Conservation (phyloP, 257 asterid genomes). For the Solanum gracilifrons region DNA sequence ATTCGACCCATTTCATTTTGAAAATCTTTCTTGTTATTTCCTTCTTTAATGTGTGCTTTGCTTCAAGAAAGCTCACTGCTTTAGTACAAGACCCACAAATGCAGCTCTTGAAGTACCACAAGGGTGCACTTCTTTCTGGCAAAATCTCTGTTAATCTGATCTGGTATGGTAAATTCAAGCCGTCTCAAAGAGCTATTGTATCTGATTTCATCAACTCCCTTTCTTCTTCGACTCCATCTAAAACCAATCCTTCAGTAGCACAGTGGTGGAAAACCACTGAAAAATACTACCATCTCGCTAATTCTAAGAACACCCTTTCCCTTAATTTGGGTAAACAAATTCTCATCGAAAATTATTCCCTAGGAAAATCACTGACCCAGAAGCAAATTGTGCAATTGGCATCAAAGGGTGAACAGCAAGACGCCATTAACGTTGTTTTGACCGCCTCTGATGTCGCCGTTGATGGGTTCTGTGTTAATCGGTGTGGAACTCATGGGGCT, state of each 20-base stretch:
- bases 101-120: slow-evolving; percentile 45
- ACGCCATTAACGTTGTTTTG: slow-evolving; percentile 50
- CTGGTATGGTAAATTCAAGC: slow-evolving; percentile 65
- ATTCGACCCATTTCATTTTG: neutral
- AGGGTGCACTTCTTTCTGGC: slow-evolving; percentile 63
- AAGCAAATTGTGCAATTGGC: slow-evolving; percentile 39
- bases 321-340: slow-evolving; percentile 35
- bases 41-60: slow-evolving; percentile 11
- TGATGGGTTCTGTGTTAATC: slow-evolving; percentile 44
- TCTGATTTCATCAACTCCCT: slow-evolving; percentile 57
- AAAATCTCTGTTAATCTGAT: slow-evolving; percentile 46
- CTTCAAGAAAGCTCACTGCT: slow-evolving; percentile 16
- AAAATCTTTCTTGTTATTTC: slow-evolving; percentile 15
- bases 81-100: slow-evolving; percentile 17
- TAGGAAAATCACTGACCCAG: slow-evolving; percentile 50
- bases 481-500: slow-evolving; percentile 59
- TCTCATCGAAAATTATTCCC: slow-evolving; percentile 21
- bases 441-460: slow-evolving; percentile 53
- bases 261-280: slow-evolving; percentile 65
- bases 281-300: slow-evolving; percentile 48
- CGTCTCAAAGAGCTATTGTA: slow-evolving; percentile 52
- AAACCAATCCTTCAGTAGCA: slow-evolving; percentile 43
- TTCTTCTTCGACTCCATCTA: slow-evolving; percentile 4
- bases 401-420: slow-evolving; percentile 30
- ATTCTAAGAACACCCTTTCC: slow-evolving; percentile 27